Base-by-base conservation (phyloP, 768 basidiomycete species). In the Terana coerulea region DNA sequence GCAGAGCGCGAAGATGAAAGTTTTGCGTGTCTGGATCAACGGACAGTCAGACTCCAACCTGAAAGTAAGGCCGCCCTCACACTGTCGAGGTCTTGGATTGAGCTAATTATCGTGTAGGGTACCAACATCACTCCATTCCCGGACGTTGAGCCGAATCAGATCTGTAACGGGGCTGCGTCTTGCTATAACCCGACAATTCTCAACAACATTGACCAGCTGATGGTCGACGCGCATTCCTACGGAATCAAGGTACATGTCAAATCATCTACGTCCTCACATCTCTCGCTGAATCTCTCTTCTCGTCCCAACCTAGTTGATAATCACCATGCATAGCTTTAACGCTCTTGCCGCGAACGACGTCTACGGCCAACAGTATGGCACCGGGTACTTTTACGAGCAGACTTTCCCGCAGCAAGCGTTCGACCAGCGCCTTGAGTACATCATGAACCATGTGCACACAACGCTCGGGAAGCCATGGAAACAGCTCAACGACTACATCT, bases 401-500 rank as follows among this genome's bases (percentile, higher is more conserved):
- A 56, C 46, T 1, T 31, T 26, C 11, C 51, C 53, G 17, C 63
- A 67, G 62, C 22, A 39, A 55, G 64, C 46, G 54, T 72, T 73
- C 55, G 71, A 73, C 52, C 61, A 66, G 44, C 69, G 71, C 12
- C 67, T 74, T 28, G 59, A 57, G 21, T 65, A 72, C 56, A 63
- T 72, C 50, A 59, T 72, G 36, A 70, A 71, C 54, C 71, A 74
- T 55, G 63, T 65, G 44, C 70, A 72, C 57, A 54, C 59, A 11
- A 63, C 66, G 14, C 61, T 74, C 19, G 65, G 63, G 1, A 59
- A 62, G 47, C 68, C 71, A 3, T 72, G 72, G 72, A 70, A 68
- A 51, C 63, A 69, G 42, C 60, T 73, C 3, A 61, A 47, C 36
- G 62, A 65, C 19, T 65, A 73, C 52, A 71, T 73, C 49, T 70